Base-by-base conservation (phyloP, 148 eudicot genomes). In the Nepenthes mirabilis region DNA sequence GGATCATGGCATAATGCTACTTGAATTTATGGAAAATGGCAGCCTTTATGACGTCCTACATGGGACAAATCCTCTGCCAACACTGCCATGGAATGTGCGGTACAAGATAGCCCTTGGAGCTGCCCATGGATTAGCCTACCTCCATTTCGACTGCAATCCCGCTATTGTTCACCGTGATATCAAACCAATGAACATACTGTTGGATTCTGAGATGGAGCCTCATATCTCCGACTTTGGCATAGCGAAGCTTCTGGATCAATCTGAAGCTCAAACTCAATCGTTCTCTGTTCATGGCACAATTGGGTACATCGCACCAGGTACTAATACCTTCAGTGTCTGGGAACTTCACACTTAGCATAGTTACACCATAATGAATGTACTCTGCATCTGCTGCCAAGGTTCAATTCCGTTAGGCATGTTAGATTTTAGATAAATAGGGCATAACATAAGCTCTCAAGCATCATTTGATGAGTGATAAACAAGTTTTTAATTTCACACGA, bases 251-350 rank as follows among this genome's bases (percentile, higher is more conserved):
- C 69, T 86, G 59, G 84, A 83, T 65, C 80, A 75, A 35, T 69
- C 84, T 40, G 67, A 78, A 11, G 56, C 68, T 63, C 58, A 82
- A 14, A 36, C 69, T 36, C 66, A 74, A 37, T 78, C 86, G 37
- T 67, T 47, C 56, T 68, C 70, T 14, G 53, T 86, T 68, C 79
- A 65, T 34, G 97, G 97, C 56, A 86, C 95, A 33, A 65, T 84
- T 51, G 97, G 95, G 14, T 90, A 90, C 75, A 86, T 90, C 36
- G 95, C 97, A 64, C 97, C 97, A 75, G 97, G 97, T 90, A 87
- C 9, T 36, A 55, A 5, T 60, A 11, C 32, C 11, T 63, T 60
- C 55, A 5, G 36, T 55, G 14, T 12, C 14, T 23, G 23, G 23
- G 23, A 23, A 23, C 23, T 23, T 23, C 23, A 23, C 23, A 23